phyloP scores from a whole-genome alignment of 805 yeast species.

The Hanseniaspora thailandica region DNA sequence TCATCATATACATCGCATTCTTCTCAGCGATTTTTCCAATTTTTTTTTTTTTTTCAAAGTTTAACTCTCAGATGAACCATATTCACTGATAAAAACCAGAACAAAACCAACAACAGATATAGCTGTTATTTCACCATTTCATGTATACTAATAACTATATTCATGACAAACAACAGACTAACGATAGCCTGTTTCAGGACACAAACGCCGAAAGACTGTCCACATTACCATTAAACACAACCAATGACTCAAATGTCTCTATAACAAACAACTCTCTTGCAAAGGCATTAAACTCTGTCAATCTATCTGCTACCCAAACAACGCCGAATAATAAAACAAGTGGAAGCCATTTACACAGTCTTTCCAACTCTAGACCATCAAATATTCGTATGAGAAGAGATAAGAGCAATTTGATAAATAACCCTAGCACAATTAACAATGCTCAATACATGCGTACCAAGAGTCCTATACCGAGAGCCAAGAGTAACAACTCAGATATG shows the following conservation, averaged over 20 bases:
- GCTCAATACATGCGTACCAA: not conserved
- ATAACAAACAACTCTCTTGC: slow-evolving; percentile 1
- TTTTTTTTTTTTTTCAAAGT: too few species aligned
- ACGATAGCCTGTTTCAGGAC: slow-evolving; percentile 9
- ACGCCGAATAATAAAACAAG: not conserved
- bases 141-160: slow-evolving; percentile 12
- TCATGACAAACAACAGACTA: slow-evolving; percentile 11
- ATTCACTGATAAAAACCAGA: not conserved
- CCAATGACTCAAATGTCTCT: not conserved
- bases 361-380: slow-evolving; percentile 1
- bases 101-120: too few species aligned
- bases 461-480: slow-evolving; percentile 10
- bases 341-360: not conserved
- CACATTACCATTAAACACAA: slow-evolving; percentile 3
- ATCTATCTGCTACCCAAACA: not conserved
- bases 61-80: too few species aligned
- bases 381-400: slow-evolving; percentile 12
- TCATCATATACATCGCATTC: too few species aligned
- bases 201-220: not conserved
- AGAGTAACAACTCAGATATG: slow-evolving; percentile 4
- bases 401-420: slow-evolving; percentile 1
- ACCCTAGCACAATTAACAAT: not conserved
- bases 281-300: slow-evolving; percentile 8
- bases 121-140: too few species aligned
- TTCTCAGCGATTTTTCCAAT: too few species aligned